Conservation (phyloP, 345 rosid genomes). For the Brassica cretica region DNA sequence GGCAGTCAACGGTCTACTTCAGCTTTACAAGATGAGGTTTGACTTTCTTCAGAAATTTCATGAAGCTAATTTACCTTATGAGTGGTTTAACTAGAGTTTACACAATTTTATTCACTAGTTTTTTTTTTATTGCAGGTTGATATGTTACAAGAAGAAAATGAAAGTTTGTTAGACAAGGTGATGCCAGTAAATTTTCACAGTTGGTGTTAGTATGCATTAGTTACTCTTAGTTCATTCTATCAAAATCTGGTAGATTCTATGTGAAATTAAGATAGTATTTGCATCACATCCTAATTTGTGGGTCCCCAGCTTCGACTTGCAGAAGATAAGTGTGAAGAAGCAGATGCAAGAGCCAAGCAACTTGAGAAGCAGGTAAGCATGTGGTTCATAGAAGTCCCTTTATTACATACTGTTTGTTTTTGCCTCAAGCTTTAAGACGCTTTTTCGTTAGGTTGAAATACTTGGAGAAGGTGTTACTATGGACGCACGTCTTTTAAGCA, state of each 20-base stretch:
- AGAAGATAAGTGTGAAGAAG: constrained; percentile 84
- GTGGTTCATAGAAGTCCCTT: constrained; percentile 14
- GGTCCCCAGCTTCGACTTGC: constrained; percentile 78
- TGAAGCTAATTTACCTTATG: constrained; percentile 1
- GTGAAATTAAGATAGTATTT: constrained; percentile 17
- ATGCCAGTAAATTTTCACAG: constrained; percentile 36
- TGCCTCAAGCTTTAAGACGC: not conserved
- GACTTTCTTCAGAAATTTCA: constrained; percentile 18
- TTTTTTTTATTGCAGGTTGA: constrained; percentile 60
- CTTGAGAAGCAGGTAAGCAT: constrained; percentile 76
- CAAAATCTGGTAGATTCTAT: constrained; percentile 4
- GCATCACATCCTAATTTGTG: constrained; percentile 46
- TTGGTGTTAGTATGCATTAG: constrained; percentile 23
- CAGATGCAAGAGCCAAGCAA: constrained; percentile 79
- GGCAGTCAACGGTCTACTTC: constrained; percentile 59
- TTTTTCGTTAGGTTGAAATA: constrained; percentile 60
- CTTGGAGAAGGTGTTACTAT: constrained; percentile 89
- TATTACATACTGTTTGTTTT: not conserved
- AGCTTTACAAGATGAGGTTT: constrained; percentile 85
- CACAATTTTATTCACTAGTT: constrained; percentile 9
- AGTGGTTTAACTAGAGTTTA: not conserved
- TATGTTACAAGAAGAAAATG: constrained; percentile 76
- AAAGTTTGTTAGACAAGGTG: constrained; percentile 60
- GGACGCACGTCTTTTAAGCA: constrained; percentile 80
- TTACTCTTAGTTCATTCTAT: not conserved